A percentile compares a stretch with the other conserved stretches of the same genome.
Conservation (phyloP, 2,329 filamentous ascomycete genomes). For the Talaromyces piceae region DNA sequence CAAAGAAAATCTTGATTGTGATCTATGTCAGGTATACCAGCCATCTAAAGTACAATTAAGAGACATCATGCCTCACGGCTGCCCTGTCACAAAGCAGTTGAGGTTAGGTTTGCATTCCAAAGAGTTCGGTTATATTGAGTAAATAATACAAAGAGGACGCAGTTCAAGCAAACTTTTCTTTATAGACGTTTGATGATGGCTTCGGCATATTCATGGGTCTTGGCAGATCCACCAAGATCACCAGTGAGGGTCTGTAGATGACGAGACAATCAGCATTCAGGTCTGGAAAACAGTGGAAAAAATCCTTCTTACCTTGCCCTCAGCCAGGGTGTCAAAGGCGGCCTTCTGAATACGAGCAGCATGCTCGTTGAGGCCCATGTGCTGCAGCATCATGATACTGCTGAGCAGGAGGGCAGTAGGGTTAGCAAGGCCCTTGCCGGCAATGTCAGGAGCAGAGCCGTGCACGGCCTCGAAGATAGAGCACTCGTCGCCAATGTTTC, state of each 20-base stretch:
- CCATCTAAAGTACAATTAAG: constrained; percentile 19
- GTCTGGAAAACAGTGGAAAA: background rate
- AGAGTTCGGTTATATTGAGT: constrained; percentile 18
- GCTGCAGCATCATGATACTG: constrained; percentile 99
- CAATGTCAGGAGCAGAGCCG: constrained; percentile 93
- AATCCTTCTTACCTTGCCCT: constrained; percentile 67
- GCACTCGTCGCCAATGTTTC: constrained; percentile 98
- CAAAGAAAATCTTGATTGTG: constrained; percentile 10
- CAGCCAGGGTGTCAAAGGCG: constrained; percentile 87
- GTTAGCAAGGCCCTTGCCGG: constrained; percentile 92
- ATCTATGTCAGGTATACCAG: constrained; percentile 9
- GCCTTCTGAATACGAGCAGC: constrained; percentile 86
- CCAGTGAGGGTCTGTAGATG: constrained; percentile 65
- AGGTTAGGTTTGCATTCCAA: constrained; percentile 28
- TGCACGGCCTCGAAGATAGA: constrained; percentile 99
- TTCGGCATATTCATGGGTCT: constrained; percentile 87
- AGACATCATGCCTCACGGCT: constrained; percentile 6
- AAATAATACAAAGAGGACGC: constrained; percentile 27
- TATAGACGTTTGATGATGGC: constrained; percentile 72
- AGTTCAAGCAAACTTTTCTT: constrained; percentile 16
- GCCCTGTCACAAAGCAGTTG: constrained; percentile 24
- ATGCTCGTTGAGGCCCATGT: constrained; percentile 85
- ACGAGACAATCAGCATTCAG: constrained; percentile 10
- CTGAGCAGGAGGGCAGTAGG: constrained; percentile 90
- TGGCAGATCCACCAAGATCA: constrained; percentile 91